Percentiles rank a stretch among this genome's conserved stretches.
Evolutionary conservation across 768 basidiomycete species (phyloP).

Genomic region (Hygrophorus pudorinus): DNA sequence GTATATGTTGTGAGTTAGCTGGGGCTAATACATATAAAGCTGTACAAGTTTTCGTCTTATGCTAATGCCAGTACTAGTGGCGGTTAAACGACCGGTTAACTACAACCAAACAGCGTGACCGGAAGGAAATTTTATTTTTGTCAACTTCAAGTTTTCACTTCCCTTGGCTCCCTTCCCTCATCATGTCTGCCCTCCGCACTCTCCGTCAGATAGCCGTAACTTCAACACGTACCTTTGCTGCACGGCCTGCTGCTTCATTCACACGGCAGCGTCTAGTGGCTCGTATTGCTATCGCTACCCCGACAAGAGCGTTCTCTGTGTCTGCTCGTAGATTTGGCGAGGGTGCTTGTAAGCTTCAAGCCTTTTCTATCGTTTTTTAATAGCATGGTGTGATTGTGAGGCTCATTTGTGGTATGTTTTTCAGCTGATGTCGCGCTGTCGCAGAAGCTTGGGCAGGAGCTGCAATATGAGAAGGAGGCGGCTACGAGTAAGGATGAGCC

Average conservation of each 20-base stretch:
- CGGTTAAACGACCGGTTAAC: too few species aligned
- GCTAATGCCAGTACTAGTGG: too few species aligned
- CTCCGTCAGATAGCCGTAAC: constrained; percentile 45
- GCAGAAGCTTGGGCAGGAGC: constrained; percentile 70
- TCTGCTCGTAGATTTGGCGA: constrained; percentile 33
- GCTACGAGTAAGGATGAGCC: constrained; percentile 32
- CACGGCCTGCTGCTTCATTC: constrained; percentile 20
- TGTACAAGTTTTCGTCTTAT: too few species aligned
- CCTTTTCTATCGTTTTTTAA: not conserved
- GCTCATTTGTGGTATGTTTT: constrained; percentile 10
- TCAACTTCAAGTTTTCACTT: constrained; percentile 1
- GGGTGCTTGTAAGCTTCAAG: constrained; percentile 31
- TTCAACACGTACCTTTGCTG: constrained; percentile 28
- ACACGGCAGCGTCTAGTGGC: constrained; percentile 15
- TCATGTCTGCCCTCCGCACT: constrained; percentile 55
- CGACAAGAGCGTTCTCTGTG: constrained; percentile 33
- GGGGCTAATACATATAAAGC: too few species aligned
- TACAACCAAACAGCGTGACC: constrained; percentile 2
- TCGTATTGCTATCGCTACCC: constrained; percentile 18
- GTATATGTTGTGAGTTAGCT: too few species aligned
- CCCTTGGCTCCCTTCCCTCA: too few species aligned
- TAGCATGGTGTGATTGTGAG: not conserved
- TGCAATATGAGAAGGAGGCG: constrained; percentile 74
- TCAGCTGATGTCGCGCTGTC: constrained; percentile 67
- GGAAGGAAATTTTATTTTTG: not conserved